phyloP scores from a whole-genome alignment of 2,329 filamentous ascomycete genomes.

The Colletotrichum abscissum region DNA sequence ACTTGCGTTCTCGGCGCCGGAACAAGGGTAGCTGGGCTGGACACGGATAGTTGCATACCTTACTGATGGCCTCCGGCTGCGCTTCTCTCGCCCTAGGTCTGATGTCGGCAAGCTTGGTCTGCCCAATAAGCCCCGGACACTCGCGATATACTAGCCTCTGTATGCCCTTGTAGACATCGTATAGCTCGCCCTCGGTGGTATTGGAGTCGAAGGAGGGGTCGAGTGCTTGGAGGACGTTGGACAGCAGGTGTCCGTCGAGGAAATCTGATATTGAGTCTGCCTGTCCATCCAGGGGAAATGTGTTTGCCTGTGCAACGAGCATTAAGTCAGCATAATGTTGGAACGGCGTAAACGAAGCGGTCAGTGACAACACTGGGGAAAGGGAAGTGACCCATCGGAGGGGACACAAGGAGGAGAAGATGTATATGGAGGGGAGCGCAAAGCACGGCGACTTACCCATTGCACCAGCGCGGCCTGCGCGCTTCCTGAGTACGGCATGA shows the following conservation, averaged over 20 bases:
- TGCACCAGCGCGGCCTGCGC: conserved; percentile 67
- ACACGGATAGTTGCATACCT: conserved; percentile 50
- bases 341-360: conserved; percentile 19
- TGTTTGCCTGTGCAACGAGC: conserved; percentile 40
- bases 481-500: conserved; percentile 54
- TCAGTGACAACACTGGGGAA: conserved; percentile 23
- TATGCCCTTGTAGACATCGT: conserved; percentile 65
- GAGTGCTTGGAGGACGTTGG: conserved; percentile 67
- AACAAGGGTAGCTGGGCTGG: not conserved
- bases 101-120: conserved; percentile 66
- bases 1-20: not conserved
- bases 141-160: conserved; percentile 66
- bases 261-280: conserved; percentile 63
- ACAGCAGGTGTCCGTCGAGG: conserved; percentile 65
- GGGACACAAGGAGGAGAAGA: not conserved
- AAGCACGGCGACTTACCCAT: conserved; percentile 56
- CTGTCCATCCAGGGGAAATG: conserved; percentile 57
- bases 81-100: conserved; percentile 68
- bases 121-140: conserved; percentile 61
- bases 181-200: conserved; percentile 45
- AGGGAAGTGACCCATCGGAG: not conserved
- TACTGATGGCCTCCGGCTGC: conserved; percentile 63
- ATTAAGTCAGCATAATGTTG: conserved; percentile 24
- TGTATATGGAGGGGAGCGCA: conserved; percentile 13
- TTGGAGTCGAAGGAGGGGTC: conserved; percentile 63